A percentile compares a stretch with the other conserved stretches of the same genome.
These are phyloP conservation scores for Holtermannia corniformis DNA, from an alignment of 768 basidiomycete species.

Conservation along the genomic window DNA sequence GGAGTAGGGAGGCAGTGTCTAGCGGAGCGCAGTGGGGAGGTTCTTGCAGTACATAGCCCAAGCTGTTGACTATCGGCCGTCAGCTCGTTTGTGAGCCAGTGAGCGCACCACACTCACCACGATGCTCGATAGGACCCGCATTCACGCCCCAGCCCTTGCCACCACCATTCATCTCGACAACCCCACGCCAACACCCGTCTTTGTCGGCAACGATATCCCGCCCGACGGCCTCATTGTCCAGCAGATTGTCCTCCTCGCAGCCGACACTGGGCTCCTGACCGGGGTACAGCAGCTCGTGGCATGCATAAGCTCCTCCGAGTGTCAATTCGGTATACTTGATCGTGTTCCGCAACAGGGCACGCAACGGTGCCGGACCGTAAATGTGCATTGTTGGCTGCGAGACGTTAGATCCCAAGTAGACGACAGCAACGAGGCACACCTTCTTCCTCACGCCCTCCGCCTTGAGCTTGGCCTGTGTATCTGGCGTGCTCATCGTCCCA, in stretches of 20 bases:
- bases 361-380: conserved; percentile 33
- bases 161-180: conserved; percentile 23
- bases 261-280: conserved; percentile 9
- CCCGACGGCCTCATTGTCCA: conserved; percentile 35
- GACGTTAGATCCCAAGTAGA: not conserved
- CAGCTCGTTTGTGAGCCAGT: not conserved
- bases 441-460: conserved; percentile 20
- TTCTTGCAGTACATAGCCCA: conserved; percentile 37
- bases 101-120: conserved; percentile 21
- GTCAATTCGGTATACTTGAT: conserved; percentile 19
- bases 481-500: conserved; percentile 20
- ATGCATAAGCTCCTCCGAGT: conserved; percentile 30
- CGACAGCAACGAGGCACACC: conserved; percentile 1
- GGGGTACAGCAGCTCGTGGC: conserved; percentile 30
- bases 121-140: conserved; percentile 38
- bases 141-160: conserved; percentile 33
- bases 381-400: conserved; percentile 28
- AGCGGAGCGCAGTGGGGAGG: conserved; percentile 28
- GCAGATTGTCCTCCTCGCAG: conserved; percentile 24
- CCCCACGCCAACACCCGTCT: conserved; percentile 31
- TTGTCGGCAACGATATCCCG: conserved; percentile 24
- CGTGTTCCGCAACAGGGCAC: conserved; percentile 28
- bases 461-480: conserved; percentile 12
- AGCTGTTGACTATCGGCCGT: not conserved
- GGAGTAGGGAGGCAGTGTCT: conserved; percentile 26